Evolutionary conservation across 257 asterid species (phyloP), one percentile per base, ranked within the genome.

Genomic region (Solanum clarkiae): DNA sequence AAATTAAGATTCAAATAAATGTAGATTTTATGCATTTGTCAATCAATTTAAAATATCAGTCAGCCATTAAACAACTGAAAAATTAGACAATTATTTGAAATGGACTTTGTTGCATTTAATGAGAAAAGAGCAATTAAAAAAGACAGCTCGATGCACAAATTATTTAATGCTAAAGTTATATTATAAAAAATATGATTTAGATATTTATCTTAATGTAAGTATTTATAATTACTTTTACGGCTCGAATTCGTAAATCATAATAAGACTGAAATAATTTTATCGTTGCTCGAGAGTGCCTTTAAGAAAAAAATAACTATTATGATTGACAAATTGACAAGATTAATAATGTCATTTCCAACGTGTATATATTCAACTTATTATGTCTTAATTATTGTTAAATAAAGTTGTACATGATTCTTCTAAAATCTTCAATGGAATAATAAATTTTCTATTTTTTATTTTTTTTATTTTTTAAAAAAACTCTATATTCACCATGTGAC

Each of bases 91-190:
- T 80, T 80, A 26, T 26, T 57, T 40, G 66, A 80, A 9, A 16
- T 8, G 49, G 63, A 80, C 16, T 80, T 7, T 57, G 10, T 80
- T 29, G 17, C 29, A 24, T 80, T 18, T 26, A 54, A 15, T 53
- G 47, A 51, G 4, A 53, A 49, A 49, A 5, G 5, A 74, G 22
- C 1, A 22, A 4, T 1, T 8, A 63, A 63, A 63, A 63, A 24
- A 14, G 2, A 1, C 3, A 2, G 0, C 2, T 6, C 1, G 0
- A 14, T 0, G 0, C 11, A 26, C 2, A 14, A 26, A 65, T 13
- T 1, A 65, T 65, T 1, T 0, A 0, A 1, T 12, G 12, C 26
- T 63, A 24, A 1, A 62, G 1, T 1, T 2, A 6, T 6, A 65
- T 32, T 20, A 65, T 7, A 26, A 65, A 0, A 14, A 3, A 65